A percentile compares a stretch with the other conserved stretches of the same genome.
Conservation (phyloP, 2,329 filamentous ascomycete species). For the Aspergillus brunneoviolaceus region DNA sequence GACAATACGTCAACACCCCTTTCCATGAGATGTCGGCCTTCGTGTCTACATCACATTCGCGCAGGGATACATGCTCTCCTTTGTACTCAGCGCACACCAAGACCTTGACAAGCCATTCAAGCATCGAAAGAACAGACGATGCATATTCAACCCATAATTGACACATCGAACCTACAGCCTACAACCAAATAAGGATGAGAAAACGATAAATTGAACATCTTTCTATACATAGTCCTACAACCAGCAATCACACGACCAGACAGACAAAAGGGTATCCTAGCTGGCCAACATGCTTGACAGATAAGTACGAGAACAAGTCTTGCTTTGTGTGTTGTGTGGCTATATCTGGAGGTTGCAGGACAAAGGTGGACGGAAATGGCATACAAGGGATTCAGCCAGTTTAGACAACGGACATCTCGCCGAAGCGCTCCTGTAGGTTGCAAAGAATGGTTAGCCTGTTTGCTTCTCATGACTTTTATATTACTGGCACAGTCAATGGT, state of each 20-base stretch:
- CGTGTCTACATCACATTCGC: no score
- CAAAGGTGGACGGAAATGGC: conserved; percentile 27
- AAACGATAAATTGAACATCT: conserved; percentile 36
- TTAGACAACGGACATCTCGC: conserved; percentile 93
- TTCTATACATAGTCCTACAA: conserved; percentile 43
- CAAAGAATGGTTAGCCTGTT: conserved; percentile 3
- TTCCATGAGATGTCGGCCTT: no score
- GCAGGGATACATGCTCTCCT: no score
- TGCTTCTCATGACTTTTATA: not conserved
- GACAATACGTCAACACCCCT: no score
- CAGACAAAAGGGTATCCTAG: conserved; percentile 20
- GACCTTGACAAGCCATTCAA: no score
- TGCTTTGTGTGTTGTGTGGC: conserved; percentile 27
- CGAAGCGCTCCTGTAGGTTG: conserved; percentile 85
- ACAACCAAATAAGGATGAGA: not conserved
- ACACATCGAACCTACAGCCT: not conserved
- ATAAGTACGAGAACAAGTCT: conserved; percentile 21
- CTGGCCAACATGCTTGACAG: conserved; percentile 25
- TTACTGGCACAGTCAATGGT: not conserved
- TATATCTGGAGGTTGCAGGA: conserved; percentile 28
- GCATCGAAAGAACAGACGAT: not conserved
- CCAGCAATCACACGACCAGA: conserved; percentile 32
- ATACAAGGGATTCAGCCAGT: conserved; percentile 34
- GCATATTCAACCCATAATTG: not conserved
- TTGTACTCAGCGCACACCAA: no score